phyloP scores from a whole-genome alignment of 176 grass and related monocot genomes.

The Eragrostis curvula region DNA sequence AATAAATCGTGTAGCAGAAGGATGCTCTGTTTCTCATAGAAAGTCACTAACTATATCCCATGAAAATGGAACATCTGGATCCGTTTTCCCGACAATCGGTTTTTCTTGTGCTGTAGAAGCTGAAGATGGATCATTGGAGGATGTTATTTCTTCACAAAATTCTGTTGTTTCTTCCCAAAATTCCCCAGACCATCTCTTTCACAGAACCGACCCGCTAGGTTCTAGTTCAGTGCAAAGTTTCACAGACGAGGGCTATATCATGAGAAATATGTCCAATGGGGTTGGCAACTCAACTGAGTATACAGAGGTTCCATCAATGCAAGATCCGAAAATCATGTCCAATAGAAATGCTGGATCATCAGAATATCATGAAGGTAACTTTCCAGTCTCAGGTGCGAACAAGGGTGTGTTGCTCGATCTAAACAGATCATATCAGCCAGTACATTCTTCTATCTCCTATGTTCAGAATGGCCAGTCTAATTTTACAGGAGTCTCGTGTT shows the following conservation, averaged over 20 bases:
- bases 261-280: conserved; percentile 39
- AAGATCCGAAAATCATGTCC: conserved; percentile 27
- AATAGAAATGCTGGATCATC: conserved; percentile 34
- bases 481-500: conserved; percentile 33
- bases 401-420: conserved; percentile 35
- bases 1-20: conserved; percentile 31
- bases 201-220: conserved; percentile 12
- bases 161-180: conserved; percentile 65
- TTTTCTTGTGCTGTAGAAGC: conserved; percentile 38
- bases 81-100: conserved; percentile 18
- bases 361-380: conserved; percentile 42
- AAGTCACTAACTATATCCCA: conserved; percentile 37
- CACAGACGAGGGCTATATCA: conserved; percentile 33
- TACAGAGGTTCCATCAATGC: conserved; percentile 54
- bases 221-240: conserved; percentile 51
- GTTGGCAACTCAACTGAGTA: conserved; percentile 45
- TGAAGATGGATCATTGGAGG: conserved; percentile 55
- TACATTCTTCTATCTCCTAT: conserved; percentile 41
- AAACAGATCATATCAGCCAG: conserved; percentile 32
- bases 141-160: conserved; percentile 71
- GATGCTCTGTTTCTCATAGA: conserved; percentile 41
- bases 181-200: conserved; percentile 52
- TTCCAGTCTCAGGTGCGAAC: conserved; percentile 46
- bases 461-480: conserved; percentile 46
- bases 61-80: conserved; percentile 48